A percentile compares a stretch with the other conserved stretches of the same genome.
These are phyloP conservation scores for Periglandula ipomoeae DNA, from an alignment of 2,329 filamentous ascomycete species.

Conservation along the genomic window DNA sequence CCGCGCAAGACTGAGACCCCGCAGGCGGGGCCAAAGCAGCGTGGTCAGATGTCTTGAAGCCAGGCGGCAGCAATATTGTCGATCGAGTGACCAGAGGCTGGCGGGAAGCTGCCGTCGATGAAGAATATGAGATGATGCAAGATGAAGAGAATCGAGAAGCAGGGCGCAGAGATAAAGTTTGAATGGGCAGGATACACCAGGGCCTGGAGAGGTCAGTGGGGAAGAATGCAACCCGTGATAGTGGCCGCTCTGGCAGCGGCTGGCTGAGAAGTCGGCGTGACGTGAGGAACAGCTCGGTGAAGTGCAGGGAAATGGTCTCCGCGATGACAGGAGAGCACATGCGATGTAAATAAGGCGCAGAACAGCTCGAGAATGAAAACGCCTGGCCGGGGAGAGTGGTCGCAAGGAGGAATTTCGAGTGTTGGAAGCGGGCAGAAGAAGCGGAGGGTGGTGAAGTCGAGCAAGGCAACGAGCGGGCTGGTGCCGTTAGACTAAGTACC, in stretches of 20 bases:
- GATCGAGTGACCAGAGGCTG: background rate
- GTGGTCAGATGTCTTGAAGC: background rate
- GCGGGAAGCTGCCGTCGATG: background rate
- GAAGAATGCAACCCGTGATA: background rate
- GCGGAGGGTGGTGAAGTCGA: conserved; percentile 4
- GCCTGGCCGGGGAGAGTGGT: conserved; percentile 1
- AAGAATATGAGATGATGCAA: background rate
- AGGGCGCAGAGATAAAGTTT: background rate
- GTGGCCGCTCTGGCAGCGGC: background rate
- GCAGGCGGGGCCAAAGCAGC: conserved; percentile 8
- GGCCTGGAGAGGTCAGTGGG: conserved; percentile 1
- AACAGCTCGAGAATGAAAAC: background rate
- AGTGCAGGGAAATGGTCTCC: background rate
- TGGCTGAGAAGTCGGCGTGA: background rate
- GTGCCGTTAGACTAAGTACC: background rate
- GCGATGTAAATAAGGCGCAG: background rate
- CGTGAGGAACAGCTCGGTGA: background rate
- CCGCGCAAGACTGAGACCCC: conserved; percentile 6
- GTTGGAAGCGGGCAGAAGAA: background rate
- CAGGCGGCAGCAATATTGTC: background rate
- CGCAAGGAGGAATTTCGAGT: background rate
- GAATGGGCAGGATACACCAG: background rate
- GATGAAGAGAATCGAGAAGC: background rate
- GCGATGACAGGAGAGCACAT: background rate
- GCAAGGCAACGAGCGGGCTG: background rate